Percentiles rank a stretch among this genome's conserved stretches.
Conservation (phyloP, 345 rosid species). For the Eucalyptus pauciflora region DNA sequence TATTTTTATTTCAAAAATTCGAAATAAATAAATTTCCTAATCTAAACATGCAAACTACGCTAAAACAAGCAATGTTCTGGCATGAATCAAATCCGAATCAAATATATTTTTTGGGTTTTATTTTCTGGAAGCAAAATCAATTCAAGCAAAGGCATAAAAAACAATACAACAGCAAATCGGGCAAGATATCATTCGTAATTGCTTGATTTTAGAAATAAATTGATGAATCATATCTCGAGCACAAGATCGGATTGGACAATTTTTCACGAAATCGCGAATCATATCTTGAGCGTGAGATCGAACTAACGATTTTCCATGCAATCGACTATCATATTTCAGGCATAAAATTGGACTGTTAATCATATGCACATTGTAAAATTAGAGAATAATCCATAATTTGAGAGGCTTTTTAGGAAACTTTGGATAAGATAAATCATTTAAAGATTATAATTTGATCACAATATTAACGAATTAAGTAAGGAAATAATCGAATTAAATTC, state of each 20-base stretch:
- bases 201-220: too few species aligned
- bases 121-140: background rate
- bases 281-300: fast-evolving
- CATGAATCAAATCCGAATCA: background rate
- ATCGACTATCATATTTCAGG: fast-evolving
- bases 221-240: fast-evolving
- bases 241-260: fast-evolving
- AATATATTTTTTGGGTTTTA: background rate
- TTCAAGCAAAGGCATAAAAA: background rate
- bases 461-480: too few species aligned
- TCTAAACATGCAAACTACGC: background rate
- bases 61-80: fast-evolving
- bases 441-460: too few species aligned
- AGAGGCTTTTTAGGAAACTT: too few species aligned
- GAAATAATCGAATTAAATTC: too few species aligned
- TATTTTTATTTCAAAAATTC: too few species aligned
- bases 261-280: background rate
- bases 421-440: too few species aligned
- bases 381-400: background rate
- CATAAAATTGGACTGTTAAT: fast-evolving
- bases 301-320: too few species aligned
- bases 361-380: fast-evolving
- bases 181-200: background rate
- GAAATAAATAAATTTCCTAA: too few species aligned
- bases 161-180: fast-evolving